Base-by-base conservation (phyloP, 1,139 yeast species). In the Suhomyces ambrosiae region DNA sequence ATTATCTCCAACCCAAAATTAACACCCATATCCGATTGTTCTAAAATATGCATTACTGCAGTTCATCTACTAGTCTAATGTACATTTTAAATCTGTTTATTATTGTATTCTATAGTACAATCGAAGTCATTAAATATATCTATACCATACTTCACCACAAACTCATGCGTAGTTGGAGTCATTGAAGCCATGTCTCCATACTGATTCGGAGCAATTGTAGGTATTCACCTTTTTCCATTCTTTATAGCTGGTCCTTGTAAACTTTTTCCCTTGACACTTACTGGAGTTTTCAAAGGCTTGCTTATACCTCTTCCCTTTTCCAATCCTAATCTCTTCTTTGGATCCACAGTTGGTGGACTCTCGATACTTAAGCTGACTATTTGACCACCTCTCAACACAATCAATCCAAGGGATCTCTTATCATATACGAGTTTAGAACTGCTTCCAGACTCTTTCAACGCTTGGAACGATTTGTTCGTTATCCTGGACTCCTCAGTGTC, bases 381-480 rank as follows among this genome's bases (percentile, higher is more conserved):
- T 48, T 85, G 88, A 47, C 87, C 97, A 2, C 98, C 98, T 48
- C 98, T 74, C 33, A 92, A 65, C 26, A 92, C 84, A 6, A 87
- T 76, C 38, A 92, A 71, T 0, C 98, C 98, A 28, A 92, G 63
- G 2, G 80, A 67, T 40, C 97, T 68, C 55, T 82, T 85, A 40
- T 81, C 82, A 26, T 33, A 47, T 4, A 37, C 40, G 3, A 47
- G 45, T 14, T 30, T 35, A 48, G 81, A 86, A 42, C 46, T 54
- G 42, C 37, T 39, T 3, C 47, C 53, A 16, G 44, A 38, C 46
- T 62, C 66, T 43, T 65, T 64, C 47, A 74, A 67, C 37, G 66
- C 73, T 33, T 54, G 58, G 30, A 53, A 54, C 18, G 81, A 76
- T 48, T 80, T 81, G 50, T 80, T 82, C 4, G 95, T 82, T 11